These are phyloP conservation scores for Elsinoe batatas DNA, from an alignment of 2,329 filamentous ascomycete genomes.

Conservation along the genomic window DNA sequence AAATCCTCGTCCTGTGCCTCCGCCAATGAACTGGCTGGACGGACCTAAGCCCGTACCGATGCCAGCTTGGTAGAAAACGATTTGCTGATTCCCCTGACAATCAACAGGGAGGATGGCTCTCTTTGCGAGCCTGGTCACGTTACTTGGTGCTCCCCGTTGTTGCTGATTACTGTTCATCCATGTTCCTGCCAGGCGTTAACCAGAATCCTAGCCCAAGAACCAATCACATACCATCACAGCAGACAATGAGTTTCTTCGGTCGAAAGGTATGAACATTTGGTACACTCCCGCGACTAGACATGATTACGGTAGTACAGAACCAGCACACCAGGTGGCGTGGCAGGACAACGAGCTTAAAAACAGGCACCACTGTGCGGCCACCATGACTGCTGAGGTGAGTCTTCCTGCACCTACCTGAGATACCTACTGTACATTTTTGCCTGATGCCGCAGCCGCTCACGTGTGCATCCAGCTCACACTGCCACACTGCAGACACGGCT, in stretches of 20 bases:
- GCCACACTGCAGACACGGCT: neutral
- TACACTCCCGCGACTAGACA: neutral
- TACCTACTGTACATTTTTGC: neutral
- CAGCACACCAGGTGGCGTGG: neutral
- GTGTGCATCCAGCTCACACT: neutral
- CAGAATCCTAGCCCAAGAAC: too few relatives aligned
- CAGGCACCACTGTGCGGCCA: neutral
- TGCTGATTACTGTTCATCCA: slow-evolving; percentile 18
- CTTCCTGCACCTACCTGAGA: neutral
- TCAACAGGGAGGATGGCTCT: slow-evolving; percentile 27
- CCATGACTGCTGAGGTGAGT: neutral
- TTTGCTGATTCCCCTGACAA: slow-evolving; percentile 26
- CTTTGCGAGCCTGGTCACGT: slow-evolving; percentile 27
- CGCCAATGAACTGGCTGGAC: slow-evolving; percentile 25
- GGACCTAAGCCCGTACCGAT: slow-evolving; percentile 28
- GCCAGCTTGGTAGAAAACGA: slow-evolving; percentile 31
- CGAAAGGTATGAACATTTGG: neutral
- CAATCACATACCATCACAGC: slow-evolving; percentile 10
- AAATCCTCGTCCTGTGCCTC: slow-evolving; percentile 25
- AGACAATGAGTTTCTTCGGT: slow-evolving; percentile 13
- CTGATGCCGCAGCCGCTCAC: neutral
- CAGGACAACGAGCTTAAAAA: neutral
- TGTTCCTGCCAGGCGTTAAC: neutral
- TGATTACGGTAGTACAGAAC: neutral
- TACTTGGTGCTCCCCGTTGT: slow-evolving; percentile 26